phyloP scores from a whole-genome alignment of 2,329 filamentous ascomycete species.

The Talaromyces pinophilus region DNA sequence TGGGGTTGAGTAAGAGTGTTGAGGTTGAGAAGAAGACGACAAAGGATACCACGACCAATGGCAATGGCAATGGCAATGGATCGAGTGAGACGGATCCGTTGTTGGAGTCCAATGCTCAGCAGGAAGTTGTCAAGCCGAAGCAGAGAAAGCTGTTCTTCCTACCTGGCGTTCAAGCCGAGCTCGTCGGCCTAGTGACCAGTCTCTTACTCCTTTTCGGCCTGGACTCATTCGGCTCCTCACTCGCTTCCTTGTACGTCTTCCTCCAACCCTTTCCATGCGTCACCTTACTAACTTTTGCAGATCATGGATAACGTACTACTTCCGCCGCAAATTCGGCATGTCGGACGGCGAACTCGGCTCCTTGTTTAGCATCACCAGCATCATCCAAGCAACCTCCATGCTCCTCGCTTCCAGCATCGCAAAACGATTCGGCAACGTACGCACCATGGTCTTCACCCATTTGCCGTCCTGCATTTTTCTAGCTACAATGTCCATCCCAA shows the following conservation, averaged over 20 bases:
- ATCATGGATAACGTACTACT: conserved; percentile 59
- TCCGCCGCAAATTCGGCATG: conserved; percentile 57
- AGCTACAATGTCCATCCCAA: conserved; percentile 61
- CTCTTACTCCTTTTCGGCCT: conserved; percentile 68
- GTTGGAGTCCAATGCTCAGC: conserved; percentile 26
- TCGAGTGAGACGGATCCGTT: conserved; percentile 40
- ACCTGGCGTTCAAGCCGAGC: conserved; percentile 57
- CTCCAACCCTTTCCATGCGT: background rate
- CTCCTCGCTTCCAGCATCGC: conserved; percentile 63
- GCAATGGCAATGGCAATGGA: conserved; percentile 23
- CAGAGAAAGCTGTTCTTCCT: conserved; percentile 46
- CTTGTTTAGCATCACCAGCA: conserved; percentile 53
- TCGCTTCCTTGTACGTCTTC: conserved; percentile 61
- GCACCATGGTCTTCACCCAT: conserved; percentile 75
- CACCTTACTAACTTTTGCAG: conserved; percentile 24
- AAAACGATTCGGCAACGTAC: conserved; percentile 60
- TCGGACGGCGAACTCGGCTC: conserved; percentile 56
- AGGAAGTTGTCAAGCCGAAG: conserved; percentile 19
- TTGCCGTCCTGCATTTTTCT: conserved; percentile 68
- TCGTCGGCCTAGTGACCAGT: conserved; percentile 41
- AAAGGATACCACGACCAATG: conserved; percentile 21
- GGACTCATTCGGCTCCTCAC: conserved; percentile 69
- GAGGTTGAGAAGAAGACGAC: conserved; percentile 40
- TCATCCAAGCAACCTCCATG: conserved; percentile 47
- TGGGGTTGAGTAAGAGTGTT: conserved; percentile 52